Evolutionary conservation across 2,329 filamentous ascomycete genomes (phyloP), one percentile per base, ranked within the genome.

Genomic region (Aspergillus caelatus): DNA sequence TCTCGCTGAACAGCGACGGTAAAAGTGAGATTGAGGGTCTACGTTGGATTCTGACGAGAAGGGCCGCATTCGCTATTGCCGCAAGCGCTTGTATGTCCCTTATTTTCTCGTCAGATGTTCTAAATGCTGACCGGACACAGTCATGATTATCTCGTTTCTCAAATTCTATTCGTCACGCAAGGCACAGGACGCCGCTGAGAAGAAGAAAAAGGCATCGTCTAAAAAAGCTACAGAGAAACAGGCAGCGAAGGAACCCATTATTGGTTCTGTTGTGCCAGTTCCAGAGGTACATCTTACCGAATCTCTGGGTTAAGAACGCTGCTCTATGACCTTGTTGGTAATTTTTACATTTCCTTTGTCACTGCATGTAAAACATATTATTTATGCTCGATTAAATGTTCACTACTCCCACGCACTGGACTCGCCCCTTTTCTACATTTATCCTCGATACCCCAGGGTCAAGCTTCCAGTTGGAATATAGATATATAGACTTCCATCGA

Each of bases 21-120:
- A 94, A 94, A 76, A 94, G 91, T 5, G 92, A 97, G 71, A 94
- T 98, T 56, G 95, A 99, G 77, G 91, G 90, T 1, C 82, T 99
- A 56, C 85, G 95, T 64, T 98, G 95, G 95, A 89, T 97, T 48
- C 79, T 90, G 62, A 90, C 88, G 11, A 79, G 88, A 53, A 80
- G 88, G n/a, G 87, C 88, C 1, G 87, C 88, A 16, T 80, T 87
- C 63, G 86, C 87, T 1, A 82, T 90, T 64, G 86, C 76, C 12
- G 78, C 75, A 4, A 81, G 82, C 76, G 83, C 82, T 46, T 78
- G 81, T 83, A 76, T 74, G 79, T 75, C 26, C 21, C 19, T 48
- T 48, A 54, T 9, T 26, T 19, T 9, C 12, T 32, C 7, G 23
- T 28, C 21, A 16, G 26, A 23, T 10, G 19, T 56, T 21, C 52